phyloP scores from a whole-genome alignment of 805 yeast species.

The Candida arabinofermentans region DNA sequence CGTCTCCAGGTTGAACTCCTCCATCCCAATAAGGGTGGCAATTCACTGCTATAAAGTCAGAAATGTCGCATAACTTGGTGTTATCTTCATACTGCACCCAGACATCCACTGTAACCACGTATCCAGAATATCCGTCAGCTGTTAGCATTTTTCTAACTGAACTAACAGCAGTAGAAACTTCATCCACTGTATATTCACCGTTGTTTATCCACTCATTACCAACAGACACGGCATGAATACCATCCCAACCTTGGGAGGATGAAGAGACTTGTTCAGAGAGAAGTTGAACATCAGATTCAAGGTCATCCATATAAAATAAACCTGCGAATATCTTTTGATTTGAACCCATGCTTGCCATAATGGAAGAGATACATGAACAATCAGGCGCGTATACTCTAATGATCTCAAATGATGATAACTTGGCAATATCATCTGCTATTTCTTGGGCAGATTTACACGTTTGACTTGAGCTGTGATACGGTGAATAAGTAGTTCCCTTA shows the following conservation, averaged over 20 bases:
- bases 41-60: conserved; percentile 63
- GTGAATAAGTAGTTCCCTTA: conserved; percentile 74
- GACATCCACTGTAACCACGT: conserved; percentile 62
- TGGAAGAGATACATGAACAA: conserved; percentile 64
- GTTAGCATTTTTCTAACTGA: conserved; percentile 43
- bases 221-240: conserved; percentile 58
- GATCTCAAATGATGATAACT: conserved; percentile 49
- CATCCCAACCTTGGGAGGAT: conserved; percentile 55
- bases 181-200: conserved; percentile 42
- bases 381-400: conserved; percentile 77
- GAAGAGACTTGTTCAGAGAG: conserved; percentile 41
- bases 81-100: conserved; percentile 54
- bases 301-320: conserved; percentile 49
- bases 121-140: conserved; percentile 48
- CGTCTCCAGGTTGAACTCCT: conserved; percentile 40
- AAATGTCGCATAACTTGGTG: conserved; percentile 48
- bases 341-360: conserved; percentile 47
- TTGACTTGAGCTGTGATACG: conserved; percentile 55
- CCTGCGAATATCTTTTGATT: conserved; percentile 68
- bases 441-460: conserved; percentile 57
- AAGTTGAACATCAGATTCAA: conserved; percentile 38
- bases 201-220: conserved; percentile 63
- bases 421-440: conserved; percentile 51
- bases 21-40: conserved; percentile 67
- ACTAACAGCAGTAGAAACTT: conserved; percentile 44